Evolutionary conservation across 371 early-diverging fungal species (phyloP), one percentile per base, ranked within the genome.

Genomic region (Mucor irregularis): DNA sequence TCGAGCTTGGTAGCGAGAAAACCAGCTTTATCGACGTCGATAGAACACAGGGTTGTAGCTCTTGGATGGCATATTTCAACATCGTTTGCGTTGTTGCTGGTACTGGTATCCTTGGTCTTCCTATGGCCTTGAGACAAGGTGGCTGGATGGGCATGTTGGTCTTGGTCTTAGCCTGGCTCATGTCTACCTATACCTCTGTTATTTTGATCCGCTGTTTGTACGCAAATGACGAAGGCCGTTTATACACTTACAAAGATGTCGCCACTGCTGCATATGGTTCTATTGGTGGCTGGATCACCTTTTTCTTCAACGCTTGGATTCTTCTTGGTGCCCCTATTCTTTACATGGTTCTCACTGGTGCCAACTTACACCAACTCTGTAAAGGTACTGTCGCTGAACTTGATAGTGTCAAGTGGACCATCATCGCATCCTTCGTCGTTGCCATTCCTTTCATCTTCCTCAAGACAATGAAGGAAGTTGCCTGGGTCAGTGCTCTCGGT

Each of bases 111-210:
- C n/a, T n/a, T n/a, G n/a, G 91, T 46, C 76, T 95, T 13, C 91
- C 93, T 6, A 86, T 79, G 48, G 90, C 92, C 24, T 71, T 95
- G 17, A 81, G 69, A 21, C 83, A 89, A 52, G 86, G 58, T 44
- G 94, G 94, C 11, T 95, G 95, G 95, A 64, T 87, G 16, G 87
- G 86, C 31, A 34, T 58, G 26, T 19, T 84, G 14, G 80, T 93
- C 56, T 71, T 95, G 24, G 62, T 85, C 10, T 73, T 93, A 26
- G 82, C 90, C 4, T 91, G 89, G 47, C 63, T 78, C n/a, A 88
- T 91, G 63, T 86, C 91, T 28, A 72, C 83, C 48, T 76, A 72
- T 40, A 76, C 73, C 1, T 64, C 62, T 33, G 38, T 61, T 35
- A 58, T 69, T 16, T 46, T 76, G 11, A 61, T 70, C 29, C 45